These are phyloP conservation scores for Colletotrichum theobromicola DNA, from an alignment of 2,329 filamentous ascomycete species.

Conservation along the genomic window DNA sequence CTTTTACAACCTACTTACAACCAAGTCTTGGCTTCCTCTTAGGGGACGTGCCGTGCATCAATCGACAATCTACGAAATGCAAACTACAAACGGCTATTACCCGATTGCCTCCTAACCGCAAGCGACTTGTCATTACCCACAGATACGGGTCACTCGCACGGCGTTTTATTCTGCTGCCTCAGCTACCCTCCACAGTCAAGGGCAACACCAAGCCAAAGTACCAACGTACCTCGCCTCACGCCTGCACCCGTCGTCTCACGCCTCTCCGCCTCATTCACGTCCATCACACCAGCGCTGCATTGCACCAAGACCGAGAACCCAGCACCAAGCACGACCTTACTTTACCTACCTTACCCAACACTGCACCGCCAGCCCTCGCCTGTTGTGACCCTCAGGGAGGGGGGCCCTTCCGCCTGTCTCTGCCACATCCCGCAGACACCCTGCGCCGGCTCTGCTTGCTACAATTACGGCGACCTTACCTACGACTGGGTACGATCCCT, in stretches of 20 bases:
- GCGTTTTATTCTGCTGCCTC: conserved; percentile 17
- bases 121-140: conserved; percentile 4
- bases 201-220: background rate
- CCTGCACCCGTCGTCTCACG: background rate
- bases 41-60: conserved; percentile 11
- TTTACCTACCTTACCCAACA: background rate
- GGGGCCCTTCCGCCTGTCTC: background rate
- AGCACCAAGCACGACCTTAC: background rate
- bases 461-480: background rate
- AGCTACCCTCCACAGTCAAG: conserved; percentile 8
- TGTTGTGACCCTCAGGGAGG: background rate
- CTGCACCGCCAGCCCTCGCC: background rate
- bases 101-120: background rate
- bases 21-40: background rate
- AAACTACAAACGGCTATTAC: background rate
- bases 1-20: background rate
- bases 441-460: conserved; percentile 14
- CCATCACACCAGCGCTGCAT: background rate
- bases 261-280: background rate
- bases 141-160: conserved; percentile 1
- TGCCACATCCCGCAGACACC: conserved; percentile 1
- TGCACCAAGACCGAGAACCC: background rate
- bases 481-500: background rate
- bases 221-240: background rate
- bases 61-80: background rate